A percentile compares a stretch with the other conserved stretches of the same genome.
Conservation (phyloP, 2,329 filamentous ascomycete species). For the Nemania bipapillata region DNA sequence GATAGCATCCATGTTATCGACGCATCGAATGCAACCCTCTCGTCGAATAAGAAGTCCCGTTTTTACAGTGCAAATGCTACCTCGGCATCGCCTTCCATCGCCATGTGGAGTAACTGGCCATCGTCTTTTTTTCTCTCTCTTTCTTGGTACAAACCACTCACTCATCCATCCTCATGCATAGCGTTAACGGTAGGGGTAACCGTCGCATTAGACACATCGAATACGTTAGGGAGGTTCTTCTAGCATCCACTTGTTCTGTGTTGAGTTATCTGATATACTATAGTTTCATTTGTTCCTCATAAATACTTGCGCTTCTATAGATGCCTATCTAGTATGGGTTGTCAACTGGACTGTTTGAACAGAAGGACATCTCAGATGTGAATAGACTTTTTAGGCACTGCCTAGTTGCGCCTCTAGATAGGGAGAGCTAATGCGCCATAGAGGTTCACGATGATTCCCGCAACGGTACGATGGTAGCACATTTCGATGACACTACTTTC, state of each 20-base stretch:
- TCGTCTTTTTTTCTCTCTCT: background rate
- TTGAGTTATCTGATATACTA: slow-evolving; percentile 8
- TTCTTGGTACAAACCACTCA: slow-evolving; percentile 18
- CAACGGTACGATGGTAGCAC: slow-evolving; percentile 12
- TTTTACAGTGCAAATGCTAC: slow-evolving; percentile 27
- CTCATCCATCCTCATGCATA: slow-evolving; percentile 16
- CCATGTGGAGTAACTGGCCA: slow-evolving; percentile 17
- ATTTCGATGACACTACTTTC: slow-evolving; percentile 21
- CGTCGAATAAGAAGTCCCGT: slow-evolving; percentile 28
- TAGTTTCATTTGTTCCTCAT: slow-evolving; percentile 11
- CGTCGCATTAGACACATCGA: slow-evolving; percentile 20
- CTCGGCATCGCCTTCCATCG: slow-evolving; percentile 29
- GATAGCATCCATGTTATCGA: slow-evolving; percentile 18
- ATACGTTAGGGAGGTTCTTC: background rate
- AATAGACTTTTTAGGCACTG: slow-evolving; percentile 4
- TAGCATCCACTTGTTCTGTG: slow-evolving; percentile 3
- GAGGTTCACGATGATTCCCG: slow-evolving; percentile 27
- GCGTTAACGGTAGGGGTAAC: slow-evolving; percentile 11
- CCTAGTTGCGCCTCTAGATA: background rate
- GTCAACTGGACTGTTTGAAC: background rate
- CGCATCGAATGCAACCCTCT: slow-evolving; percentile 29
- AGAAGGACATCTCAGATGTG: slow-evolving; percentile 4
- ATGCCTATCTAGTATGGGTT: background rate
- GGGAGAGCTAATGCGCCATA: slow-evolving; percentile 8
- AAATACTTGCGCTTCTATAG: slow-evolving; percentile 18